Evolutionary conservation across 345 rosid genomes (phyloP).

Genomic region (Euphorbia peplus): DNA sequence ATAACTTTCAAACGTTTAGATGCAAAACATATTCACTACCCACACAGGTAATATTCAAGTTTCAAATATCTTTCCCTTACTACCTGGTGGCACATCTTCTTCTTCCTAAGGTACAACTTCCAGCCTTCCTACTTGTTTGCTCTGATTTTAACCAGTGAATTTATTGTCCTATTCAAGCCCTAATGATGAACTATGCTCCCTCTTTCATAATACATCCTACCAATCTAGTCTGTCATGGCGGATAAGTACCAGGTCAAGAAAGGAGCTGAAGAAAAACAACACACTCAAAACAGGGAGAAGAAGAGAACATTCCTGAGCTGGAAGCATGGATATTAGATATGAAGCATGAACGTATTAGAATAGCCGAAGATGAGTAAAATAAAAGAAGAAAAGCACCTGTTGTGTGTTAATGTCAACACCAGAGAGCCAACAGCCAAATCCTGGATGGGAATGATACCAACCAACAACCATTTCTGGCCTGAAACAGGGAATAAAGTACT

Average conservation of each 20-base stretch:
- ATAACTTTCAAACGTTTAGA: too few relatives aligned
- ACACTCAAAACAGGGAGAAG: neutral
- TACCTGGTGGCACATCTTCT: neutral
- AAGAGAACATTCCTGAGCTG: neutral
- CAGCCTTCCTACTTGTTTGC: neutral
- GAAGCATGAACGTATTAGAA: neutral
- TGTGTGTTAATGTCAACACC: conserved; percentile 98
- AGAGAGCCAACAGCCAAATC: conserved; percentile 99
- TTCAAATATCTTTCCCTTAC: neutral
- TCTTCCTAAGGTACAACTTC: neutral
- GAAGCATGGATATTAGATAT: neutral
- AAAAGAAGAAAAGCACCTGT: conserved; percentile 68
- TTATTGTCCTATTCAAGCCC: neutral
- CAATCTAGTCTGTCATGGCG: neutral
- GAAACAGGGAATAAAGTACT: conserved; percentile 27
- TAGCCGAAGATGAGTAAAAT: neutral
- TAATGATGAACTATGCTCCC: neutral
- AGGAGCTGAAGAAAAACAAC: neutral
- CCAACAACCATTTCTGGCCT: conserved; percentile 99
- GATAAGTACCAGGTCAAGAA: neutral
- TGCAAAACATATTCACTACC: too few relatives aligned
- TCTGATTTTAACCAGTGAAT: neutral
- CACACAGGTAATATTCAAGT: neutral
- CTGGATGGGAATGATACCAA: conserved; percentile 99
- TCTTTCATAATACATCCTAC: neutral